Percentiles rank a stretch among this genome's conserved stretches.
Evolutionary conservation across 2,329 filamentous ascomycete genomes (phyloP).

Genomic region (Calonectria crousiana): DNA sequence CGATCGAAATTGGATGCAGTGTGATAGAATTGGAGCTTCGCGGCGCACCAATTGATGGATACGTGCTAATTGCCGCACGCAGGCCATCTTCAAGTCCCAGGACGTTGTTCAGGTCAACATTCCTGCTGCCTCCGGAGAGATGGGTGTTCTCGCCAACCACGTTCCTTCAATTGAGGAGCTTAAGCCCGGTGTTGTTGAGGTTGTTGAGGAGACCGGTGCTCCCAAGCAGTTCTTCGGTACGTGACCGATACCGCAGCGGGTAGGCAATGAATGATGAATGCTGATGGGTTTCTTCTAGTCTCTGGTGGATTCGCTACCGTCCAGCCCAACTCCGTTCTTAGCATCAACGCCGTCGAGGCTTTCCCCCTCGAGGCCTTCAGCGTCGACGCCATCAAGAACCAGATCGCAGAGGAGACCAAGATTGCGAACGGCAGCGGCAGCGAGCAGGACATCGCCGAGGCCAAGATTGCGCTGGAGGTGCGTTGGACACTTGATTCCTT

Average conservation of each 20-base stretch:
- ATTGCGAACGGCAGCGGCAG: conserved; percentile 90
- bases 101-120: conserved; percentile 96
- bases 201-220: conserved; percentile 90
- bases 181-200: conserved; percentile 94
- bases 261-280: conserved; percentile 4
- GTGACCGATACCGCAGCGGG: conserved; percentile 53
- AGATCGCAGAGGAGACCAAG: conserved; percentile 97
- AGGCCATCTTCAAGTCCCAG: conserved; percentile 78
- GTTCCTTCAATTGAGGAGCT: conserved; percentile 99
- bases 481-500: conserved; percentile 25
- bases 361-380: conserved; percentile 97
- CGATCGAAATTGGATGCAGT: conserved; percentile 38
- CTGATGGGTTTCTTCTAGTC: conserved; percentile 65
- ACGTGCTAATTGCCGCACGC: conserved; percentile 65
- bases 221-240: conserved; percentile 98
- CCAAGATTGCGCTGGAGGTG: conserved; percentile 99
- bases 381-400: conserved; percentile 86
- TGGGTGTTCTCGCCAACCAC: conserved; percentile 99
- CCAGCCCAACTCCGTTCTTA: conserved; percentile 92
- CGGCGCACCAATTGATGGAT: conserved; percentile 44
- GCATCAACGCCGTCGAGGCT: conserved; percentile 98
- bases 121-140: conserved; percentile 96
- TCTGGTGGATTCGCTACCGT: conserved; percentile 97
- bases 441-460: conserved; percentile 98
- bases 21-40: conserved; percentile 45